Percentiles rank a stretch among this genome's conserved stretches.
phyloP scores from a whole-genome alignment of 2,329 filamentous ascomycete species.

The Hypoxylon sp. region DNA sequence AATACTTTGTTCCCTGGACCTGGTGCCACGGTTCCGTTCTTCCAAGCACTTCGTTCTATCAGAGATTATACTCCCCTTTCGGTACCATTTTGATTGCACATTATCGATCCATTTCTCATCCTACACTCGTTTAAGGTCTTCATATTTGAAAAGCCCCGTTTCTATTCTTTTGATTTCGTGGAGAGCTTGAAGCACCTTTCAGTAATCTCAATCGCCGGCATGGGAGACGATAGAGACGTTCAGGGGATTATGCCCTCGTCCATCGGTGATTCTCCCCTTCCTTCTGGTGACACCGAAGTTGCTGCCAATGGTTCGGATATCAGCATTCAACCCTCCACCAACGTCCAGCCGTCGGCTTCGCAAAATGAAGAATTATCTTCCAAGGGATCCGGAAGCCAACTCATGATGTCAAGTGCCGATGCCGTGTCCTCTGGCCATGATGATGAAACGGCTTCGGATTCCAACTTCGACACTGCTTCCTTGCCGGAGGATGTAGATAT shows the following conservation, averaged over 20 bases:
- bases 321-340: too few species aligned
- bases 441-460: too few species aligned
- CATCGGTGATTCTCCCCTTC: background rate
- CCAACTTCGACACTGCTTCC: too few species aligned
- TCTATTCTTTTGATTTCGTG: background rate
- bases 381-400: too few species aligned
- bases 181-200: background rate
- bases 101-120: background rate
- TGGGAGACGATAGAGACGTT: too few species aligned
- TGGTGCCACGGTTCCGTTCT: constrained; percentile 14
- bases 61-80: constrained; percentile 4
- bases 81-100: background rate
- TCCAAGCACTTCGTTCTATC: background rate
- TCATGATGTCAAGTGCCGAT: too few species aligned
- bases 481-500: too few species aligned
- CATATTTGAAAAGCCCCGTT: background rate
- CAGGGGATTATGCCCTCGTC: background rate
- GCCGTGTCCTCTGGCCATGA: too few species aligned
- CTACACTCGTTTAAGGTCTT: background rate
- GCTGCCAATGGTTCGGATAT: background rate
- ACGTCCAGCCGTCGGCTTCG: too few species aligned
- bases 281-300: background rate
- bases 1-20: background rate
- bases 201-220: too few species aligned
- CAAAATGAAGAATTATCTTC: too few species aligned